Base-by-base conservation (phyloP, 106 monocot genomes). In the Acanthochlamys bracteata region DNA sequence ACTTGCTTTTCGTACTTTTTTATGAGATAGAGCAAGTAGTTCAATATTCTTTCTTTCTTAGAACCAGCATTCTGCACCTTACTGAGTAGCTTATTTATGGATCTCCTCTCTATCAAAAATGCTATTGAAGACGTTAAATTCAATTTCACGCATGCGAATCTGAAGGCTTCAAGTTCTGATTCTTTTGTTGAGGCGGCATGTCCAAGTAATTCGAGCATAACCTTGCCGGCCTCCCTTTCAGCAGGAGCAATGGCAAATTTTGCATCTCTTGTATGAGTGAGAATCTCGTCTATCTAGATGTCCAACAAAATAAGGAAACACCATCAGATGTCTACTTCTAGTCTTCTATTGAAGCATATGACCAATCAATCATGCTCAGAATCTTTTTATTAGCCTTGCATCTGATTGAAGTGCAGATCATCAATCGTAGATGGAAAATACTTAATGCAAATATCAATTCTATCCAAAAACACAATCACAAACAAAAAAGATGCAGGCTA, bases 51-150 rank as follows among this genome's bases (percentile, higher is more conserved):
- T 55, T 89, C 80, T 67, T 85, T 88, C 68, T 92, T 82, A 23
- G 67, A 20, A 52, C 85, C 85, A 51, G 55, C 52, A 45, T 52
- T 64, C 1, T 20, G 52, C 4, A 79, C 60, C 20, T 83, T 83
- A 67, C 79, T 75, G 39, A 92, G 70, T 41, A 92, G 75, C 45
- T 80, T 92, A 45, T 78, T 79, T 33, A 92, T 60, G 3, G 83
- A 78, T 73, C 98, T 84, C 77, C 68, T 88, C 73, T 98, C 98
- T 70, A 88, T 58, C 61, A 98, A 75, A 71, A 91, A 72, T 51
- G 76, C 76, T 74, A 75, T 88, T 12, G 85, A 64, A 63, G 88
- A 81, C 21, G 73, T 79, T 16, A 98, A 74, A 39, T 79, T 75
- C 63, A 98, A 77, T 22, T 51, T 81, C 42, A 59, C 75, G 77